These are phyloP conservation scores for Cyclostephanos invisitatus DNA, from an alignment of 108 stramenopile genomes.

Conservation along the genomic window DNA sequence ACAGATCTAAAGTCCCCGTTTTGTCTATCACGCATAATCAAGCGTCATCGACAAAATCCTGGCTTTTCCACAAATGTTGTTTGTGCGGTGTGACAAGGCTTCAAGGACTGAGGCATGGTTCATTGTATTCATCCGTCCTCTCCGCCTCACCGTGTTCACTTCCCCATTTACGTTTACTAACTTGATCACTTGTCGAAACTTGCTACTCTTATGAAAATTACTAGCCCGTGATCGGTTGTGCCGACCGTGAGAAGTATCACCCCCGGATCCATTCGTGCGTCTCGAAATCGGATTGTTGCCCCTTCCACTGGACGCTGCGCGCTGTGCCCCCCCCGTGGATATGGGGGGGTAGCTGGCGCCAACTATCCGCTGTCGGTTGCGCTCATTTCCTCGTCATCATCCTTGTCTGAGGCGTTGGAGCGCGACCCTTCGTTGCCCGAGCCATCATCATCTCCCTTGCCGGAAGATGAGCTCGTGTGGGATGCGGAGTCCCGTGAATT, in stretches of 20 bases:
- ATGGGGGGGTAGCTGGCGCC: conserved; percentile 1
- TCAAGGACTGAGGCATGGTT: too few species aligned
- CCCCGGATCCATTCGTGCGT: not conserved
- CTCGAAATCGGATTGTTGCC: not conserved
- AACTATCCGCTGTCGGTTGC: conserved; percentile 3
- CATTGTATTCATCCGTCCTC: too few species aligned
- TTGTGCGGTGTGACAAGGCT: not conserved
- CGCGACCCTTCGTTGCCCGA: not conserved
- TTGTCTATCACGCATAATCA: not conserved
- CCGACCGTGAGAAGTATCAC: not conserved
- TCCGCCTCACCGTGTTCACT: too few species aligned
- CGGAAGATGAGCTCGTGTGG: not conserved
- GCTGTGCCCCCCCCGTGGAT: conserved; percentile 9
- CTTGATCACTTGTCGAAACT: too few species aligned
- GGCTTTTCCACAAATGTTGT: not conserved
- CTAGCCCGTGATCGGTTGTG: not conserved
- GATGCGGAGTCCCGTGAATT: conserved; percentile 12
- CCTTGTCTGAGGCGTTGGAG: not conserved
- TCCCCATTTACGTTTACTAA: too few species aligned
- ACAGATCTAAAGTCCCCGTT: not conserved
- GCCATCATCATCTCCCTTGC: not conserved
- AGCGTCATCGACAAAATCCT: not conserved
- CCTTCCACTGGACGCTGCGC: not conserved
- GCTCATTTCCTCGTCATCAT: too few species aligned
- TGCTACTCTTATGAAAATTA: too few species aligned